Conservation (phyloP, 2,329 filamentous ascomycete species). For the Talaromyces atroroseus region DNA sequence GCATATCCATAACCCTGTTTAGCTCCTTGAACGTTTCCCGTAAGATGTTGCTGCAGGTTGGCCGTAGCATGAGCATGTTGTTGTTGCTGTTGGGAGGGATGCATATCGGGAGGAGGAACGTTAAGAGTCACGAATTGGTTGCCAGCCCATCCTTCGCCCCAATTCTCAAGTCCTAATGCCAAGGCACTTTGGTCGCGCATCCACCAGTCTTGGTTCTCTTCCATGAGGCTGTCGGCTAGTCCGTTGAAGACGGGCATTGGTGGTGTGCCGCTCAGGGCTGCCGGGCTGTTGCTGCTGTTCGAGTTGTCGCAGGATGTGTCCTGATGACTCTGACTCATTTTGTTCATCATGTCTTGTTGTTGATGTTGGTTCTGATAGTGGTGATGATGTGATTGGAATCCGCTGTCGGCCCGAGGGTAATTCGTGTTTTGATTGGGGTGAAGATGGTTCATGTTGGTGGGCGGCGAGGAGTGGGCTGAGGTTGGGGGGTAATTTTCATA, state of each 20-base stretch:
- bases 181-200: constrained; percentile 57
- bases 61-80: background rate
- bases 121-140: constrained; percentile 15
- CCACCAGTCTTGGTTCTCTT: constrained; percentile 62
- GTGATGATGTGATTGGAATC: background rate
- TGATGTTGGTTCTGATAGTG: background rate
- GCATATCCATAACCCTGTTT: constrained; percentile 1
- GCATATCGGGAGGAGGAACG: background rate
- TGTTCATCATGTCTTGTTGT: constrained; percentile 19
- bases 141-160: constrained; percentile 36
- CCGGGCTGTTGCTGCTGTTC: constrained; percentile 20
- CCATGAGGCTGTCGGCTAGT: constrained; percentile 52
- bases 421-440: background rate
- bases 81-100: background rate
- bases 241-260: constrained; percentile 53
- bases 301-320: constrained; percentile 18
- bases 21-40: background rate
- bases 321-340: constrained; percentile 16
- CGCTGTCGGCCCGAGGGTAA: background rate
- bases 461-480: background rate
- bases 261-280: constrained; percentile 38
- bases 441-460: background rate
- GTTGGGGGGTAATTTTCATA: background rate
- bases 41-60: background rate
- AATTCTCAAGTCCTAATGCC: constrained; percentile 58